Evolutionary conservation across 495 filamentous ascomycete genomes (phyloP).

Genomic region (Emericellopsis terricola): DNA sequence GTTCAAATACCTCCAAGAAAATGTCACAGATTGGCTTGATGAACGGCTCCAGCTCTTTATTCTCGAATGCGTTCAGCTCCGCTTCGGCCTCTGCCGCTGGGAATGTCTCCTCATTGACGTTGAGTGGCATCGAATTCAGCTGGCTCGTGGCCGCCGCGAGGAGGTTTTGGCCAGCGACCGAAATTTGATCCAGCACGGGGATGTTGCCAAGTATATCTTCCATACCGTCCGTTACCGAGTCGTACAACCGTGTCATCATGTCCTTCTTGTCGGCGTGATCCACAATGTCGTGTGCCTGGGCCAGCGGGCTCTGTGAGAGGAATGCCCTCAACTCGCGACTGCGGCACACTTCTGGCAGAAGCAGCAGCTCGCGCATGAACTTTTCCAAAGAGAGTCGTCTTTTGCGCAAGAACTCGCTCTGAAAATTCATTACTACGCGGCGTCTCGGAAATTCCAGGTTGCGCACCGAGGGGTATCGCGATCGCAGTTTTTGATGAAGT

Average conservation of each 20-base stretch:
- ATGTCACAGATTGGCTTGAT: constrained; percentile 97
- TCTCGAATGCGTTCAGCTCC: constrained; percentile 85
- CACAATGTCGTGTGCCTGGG: constrained; percentile 25
- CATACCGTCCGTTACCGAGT: constrained; percentile 93
- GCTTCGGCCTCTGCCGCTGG: constrained; percentile 82
- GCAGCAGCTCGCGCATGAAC: constrained; percentile 70
- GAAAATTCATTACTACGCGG: constrained; percentile 87
- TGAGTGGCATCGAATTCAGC: constrained; percentile 34
- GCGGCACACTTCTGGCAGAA: constrained; percentile 82
- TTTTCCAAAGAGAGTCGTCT: constrained; percentile 63
- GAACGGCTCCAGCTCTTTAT: constrained; percentile 78
- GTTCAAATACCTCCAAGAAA: constrained; percentile 89
- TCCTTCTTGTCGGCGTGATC: constrained; percentile 54
- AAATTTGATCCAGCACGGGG: constrained; percentile 86
- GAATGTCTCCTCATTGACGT: constrained; percentile 26
- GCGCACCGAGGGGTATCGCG: constrained; percentile 69
- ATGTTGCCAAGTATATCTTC: constrained; percentile 93
- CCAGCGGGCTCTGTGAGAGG: constrained; percentile 74
- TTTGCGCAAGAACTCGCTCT: constrained; percentile 88
- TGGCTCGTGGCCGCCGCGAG: constrained; percentile 77
- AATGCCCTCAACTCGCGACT: constrained; percentile 87
- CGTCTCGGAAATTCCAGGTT: constrained; percentile 82
- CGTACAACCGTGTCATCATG: constrained; percentile 86
- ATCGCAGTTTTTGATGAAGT: constrained; percentile 73
- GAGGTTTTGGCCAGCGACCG: constrained; percentile 79